Conservation (phyloP, 2,329 filamentous ascomycete genomes). For the Venturia carpophila region DNA sequence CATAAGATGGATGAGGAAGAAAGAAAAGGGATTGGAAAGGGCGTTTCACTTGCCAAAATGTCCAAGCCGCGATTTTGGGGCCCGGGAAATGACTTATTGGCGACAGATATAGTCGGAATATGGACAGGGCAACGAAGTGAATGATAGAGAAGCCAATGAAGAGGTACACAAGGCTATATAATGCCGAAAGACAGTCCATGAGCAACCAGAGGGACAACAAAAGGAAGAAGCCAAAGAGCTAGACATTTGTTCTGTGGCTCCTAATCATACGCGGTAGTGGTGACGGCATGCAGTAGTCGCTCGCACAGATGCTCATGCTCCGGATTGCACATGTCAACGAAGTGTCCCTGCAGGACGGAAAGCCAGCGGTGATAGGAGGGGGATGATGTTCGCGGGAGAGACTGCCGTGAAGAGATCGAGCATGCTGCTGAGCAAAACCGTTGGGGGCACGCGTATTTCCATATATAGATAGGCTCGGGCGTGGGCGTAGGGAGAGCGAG, state of each 20-base stretch:
- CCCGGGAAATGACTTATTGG: conserved; percentile 18
- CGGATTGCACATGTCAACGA: not conserved
- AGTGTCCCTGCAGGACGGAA: not conserved
- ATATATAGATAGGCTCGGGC: too few species aligned
- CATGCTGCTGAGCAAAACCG: not conserved
- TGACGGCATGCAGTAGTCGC: conserved; percentile 1
- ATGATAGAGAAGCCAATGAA: not conserved
- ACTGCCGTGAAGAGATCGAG: not conserved
- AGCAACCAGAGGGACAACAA: not conserved
- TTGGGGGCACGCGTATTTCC: too few species aligned
- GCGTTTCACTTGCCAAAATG: conserved; percentile 13
- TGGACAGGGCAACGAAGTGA: not conserved
- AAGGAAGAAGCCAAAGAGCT: not conserved
- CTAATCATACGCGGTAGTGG: not conserved
- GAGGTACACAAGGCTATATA: not conserved
- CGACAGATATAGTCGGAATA: conserved; percentile 13
- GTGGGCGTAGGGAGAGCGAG: not conserved
- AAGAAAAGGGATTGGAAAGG: not conserved
- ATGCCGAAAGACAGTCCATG: not conserved
- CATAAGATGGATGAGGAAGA: not conserved
- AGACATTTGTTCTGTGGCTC: not conserved
- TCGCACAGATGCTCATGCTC: not conserved
- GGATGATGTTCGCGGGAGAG: not conserved
- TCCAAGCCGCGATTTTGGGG: conserved; percentile 17
- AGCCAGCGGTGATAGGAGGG: not conserved